Evolutionary conservation across 139 green algal species (phyloP), one percentile per base, ranked within the genome.

Genomic region (Volvox reticuliferus): DNA sequence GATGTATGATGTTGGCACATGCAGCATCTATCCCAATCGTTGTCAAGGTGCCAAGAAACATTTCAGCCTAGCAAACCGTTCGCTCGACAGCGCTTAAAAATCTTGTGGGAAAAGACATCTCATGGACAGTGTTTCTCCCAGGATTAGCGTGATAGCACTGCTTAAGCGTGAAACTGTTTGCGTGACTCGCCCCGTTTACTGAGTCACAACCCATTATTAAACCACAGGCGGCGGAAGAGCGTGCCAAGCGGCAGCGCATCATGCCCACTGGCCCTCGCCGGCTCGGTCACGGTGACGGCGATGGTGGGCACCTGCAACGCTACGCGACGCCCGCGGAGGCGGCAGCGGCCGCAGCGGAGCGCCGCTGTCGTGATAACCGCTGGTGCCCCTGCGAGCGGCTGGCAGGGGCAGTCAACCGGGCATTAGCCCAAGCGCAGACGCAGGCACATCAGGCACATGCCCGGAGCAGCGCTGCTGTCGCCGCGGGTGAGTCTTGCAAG

Each of bases 201-300:
- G 44, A 55, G 5, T 55, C 44, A 55, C 44, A 55, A 9, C 44
- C 44, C 5, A 55, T 14, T 14, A 55, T 9, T 55, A 55, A 5
- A 55, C 44, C 44, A 55, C 88, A 94, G 88, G 92, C 92, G 0
- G 92, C 92, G 2, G 92, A 94, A 81, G 92, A 91, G 37, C 92
- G 92, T 0, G 89, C 87, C 63, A 94, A 94, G 82, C 81, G 77
- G 63, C 87, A 92, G 36, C 89, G 92, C 32, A 35, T 94, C 79
- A 94, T 94, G 86, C 55, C 73, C 1, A 5, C 32, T 0, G 86
- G 86, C 6, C 85, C 69, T 16, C 18, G 76, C 14, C 69, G 69
- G 0, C 44, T 82, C 12, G 85, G 85, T 0, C 50, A 50, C 37
- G 71, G 44, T 0, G 85, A 75, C 26, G 71, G 44, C 21, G 68